Evolutionary conservation across 2,329 filamentous ascomycete species (phyloP), one percentile per base, ranked within the genome.

Genomic region (Xylariaceae sp.): DNA sequence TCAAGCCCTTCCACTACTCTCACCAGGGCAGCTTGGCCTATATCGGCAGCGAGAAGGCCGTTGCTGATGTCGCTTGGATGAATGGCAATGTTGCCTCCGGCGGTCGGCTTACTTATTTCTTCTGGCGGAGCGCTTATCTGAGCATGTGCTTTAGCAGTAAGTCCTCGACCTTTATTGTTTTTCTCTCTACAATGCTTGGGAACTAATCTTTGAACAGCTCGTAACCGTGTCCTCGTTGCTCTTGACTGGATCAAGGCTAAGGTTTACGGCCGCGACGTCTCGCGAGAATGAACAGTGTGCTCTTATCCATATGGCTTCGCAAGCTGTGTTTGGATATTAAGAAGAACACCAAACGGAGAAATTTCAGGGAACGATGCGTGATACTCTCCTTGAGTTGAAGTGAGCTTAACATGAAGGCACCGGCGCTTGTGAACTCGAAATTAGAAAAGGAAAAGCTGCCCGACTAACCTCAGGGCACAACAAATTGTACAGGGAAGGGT

Each of bases 121-220:
- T 98, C 82, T 98, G 93, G 93, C 82, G 91, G 67, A 94, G 88
- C 65, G 93, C 92, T 44, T 98, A 98, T 70, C 76, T 98, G 68
- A 96, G 89, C 78, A 98, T 98, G 93, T 96, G 92, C 82, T 98
- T 98, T 71, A 97, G 91, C 83, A 91, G 89, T 93, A 80, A 83
- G 88, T 86, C 57, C 49, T 25, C 17, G 39, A 40, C 27, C 16
- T 19, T 17, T 6, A 4, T 11, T 2, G 14, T 27, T 22, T 6
- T 12, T 29, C 22, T 14, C 34, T 12, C 8, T 21, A n/a, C n/a
- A n/a, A n/a, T n/a, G n/a, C n/a, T n/a, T n/a, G 12, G 20, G 34
- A 27, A 20, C 44, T 63, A 47, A 66, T 55, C 23, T 35, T 4
- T 32, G 40, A 42, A 35, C 41, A 94, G 88, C 88, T 52, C 89